Base-by-base conservation (phyloP, 176 grass and related monocot genomes). In the Calamus simplicifolius region DNA sequence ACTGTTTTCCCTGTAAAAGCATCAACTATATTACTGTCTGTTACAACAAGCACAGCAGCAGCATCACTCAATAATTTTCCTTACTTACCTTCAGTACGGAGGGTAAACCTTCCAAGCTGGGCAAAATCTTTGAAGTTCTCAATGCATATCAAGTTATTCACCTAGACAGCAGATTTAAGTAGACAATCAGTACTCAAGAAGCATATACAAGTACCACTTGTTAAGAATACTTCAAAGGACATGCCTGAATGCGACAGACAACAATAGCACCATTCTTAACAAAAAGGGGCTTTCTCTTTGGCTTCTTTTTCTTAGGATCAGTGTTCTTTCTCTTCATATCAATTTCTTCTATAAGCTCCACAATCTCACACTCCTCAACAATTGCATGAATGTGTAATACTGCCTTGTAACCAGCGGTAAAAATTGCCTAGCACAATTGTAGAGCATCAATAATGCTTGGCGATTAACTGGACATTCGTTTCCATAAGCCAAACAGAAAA, bases 31-130 rank as follows among this genome's bases (percentile, higher is more conserved):
- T 8, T 6, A 59, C 52, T 50, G 3, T 4, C 14, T 28, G 51
- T 51, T 3, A 53, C 60, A 52, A 54, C 19, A 27, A 56, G 6
- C 14, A 30, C 1, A 50, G n/a, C 49, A 3, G 29, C 1, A 67
- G 1, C 13, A 53, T 23, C 17, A 10, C 35, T 13, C 8, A 2
- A 43, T 0, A 43, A 43, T 43, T 13, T 2, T 57, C 2, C 19
- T 56, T 31, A 16, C 5, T 73, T 76, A 86, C 92, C 92, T 90
- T 96, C 86, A 2, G 83, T 87, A 74, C 91, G 68, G 68, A 96
- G 91, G 14, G 91, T 90, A 75, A 96, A 96, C 71, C 91, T 96
- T 76, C 91, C 91, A 64, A 96, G 91, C 68, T 90, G 91, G 76
- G 91, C 71, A 59, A 84, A 80, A 77, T 82, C 77, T 69, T 83